A percentile compares a stretch with the other conserved stretches of the same genome.
Conservation (phyloP, 371 early-diverging fungal genomes). For the Scutellospora calospora region DNA sequence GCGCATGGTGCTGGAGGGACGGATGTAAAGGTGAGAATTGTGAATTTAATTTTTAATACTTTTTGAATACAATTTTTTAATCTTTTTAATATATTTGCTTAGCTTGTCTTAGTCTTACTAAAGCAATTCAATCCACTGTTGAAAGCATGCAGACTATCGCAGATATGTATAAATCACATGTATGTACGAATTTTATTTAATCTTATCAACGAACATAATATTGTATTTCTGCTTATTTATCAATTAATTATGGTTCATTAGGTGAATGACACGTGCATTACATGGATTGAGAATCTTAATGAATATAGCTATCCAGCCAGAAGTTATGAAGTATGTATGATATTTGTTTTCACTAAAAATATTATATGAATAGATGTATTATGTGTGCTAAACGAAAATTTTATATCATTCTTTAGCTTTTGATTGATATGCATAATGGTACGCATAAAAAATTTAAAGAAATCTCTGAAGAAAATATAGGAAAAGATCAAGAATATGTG, state of each 20-base stretch:
- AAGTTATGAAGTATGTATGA: slow-evolving; percentile 27
- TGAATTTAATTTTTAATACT: background rate
- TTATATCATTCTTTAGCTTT: slow-evolving; percentile 39
- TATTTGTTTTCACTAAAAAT: background rate
- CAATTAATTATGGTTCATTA: background rate
- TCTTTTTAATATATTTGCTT: background rate
- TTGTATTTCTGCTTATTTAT: background rate
- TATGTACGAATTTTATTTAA: slow-evolving; percentile 34
- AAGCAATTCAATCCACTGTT: slow-evolving; percentile 53
- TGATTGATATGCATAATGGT: slow-evolving; percentile 56
- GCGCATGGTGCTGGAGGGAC: slow-evolving; percentile 59
- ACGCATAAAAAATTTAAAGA: slow-evolving; percentile 54
- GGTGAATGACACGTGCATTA: slow-evolving; percentile 22
- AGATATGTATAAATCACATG: slow-evolving; percentile 51
- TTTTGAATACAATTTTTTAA: background rate
- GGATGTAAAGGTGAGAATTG: slow-evolving; percentile 51
- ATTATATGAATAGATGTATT: background rate
- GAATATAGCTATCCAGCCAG: slow-evolving; percentile 32
- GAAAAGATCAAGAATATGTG: background rate
- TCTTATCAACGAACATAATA: background rate
- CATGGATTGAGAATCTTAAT: slow-evolving; percentile 39
- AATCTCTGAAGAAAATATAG: slow-evolving; percentile 49
- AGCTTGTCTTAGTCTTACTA: slow-evolving; percentile 56
- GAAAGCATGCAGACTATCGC: slow-evolving; percentile 57
- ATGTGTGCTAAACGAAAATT: background rate